Conservation (phyloP, 176 grass and related monocot species). For the Carex parvula region DNA sequence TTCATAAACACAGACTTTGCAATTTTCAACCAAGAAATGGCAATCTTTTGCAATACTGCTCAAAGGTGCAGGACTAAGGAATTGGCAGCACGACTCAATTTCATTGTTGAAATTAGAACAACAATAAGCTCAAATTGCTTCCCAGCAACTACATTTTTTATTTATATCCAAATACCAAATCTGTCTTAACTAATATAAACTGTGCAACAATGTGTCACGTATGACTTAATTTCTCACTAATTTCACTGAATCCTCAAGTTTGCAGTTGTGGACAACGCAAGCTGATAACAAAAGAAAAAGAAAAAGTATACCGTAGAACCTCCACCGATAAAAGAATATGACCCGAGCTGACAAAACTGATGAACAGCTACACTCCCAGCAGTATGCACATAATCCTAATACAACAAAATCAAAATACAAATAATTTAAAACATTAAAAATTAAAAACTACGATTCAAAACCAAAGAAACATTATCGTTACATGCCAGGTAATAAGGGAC, state of each 20-base stretch:
- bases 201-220: background rate
- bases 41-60: background rate
- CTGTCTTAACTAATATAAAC: background rate
- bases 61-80: background rate
- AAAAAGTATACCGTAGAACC: constrained; percentile 59
- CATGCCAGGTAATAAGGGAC: background rate
- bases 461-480: background rate
- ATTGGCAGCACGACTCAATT: background rate
- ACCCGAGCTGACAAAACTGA: constrained; percentile 92
- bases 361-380: constrained; percentile 71
- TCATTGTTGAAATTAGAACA: background rate
- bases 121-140: background rate
- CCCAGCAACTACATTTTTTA: background rate
- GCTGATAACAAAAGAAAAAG: background rate
- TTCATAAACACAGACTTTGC: background rate
- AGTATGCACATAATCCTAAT: constrained; percentile 66
- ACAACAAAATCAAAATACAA: constrained; percentile 8
- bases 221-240: background rate
- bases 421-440: background rate
- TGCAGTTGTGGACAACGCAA: background rate
- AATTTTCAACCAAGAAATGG: background rate
- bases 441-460: background rate
- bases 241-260: background rate
- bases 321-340: constrained; percentile 80
- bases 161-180: background rate